Base-by-base conservation (phyloP, 2,329 filamentous ascomycete species). In the Tolypocladium tropicale region DNA sequence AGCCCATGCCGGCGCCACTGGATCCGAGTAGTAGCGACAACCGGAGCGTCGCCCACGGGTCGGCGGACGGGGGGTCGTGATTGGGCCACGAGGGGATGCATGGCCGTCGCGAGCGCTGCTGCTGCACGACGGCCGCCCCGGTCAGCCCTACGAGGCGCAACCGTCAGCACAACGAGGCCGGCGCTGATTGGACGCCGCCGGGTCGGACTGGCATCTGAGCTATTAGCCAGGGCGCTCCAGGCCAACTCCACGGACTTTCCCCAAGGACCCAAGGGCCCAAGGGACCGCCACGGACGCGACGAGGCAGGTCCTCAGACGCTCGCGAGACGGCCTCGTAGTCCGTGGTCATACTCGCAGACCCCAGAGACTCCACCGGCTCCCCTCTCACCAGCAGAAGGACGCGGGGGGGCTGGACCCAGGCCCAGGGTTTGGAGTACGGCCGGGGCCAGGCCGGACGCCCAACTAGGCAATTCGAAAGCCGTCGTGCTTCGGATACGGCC, bases 111-210 rank as follows among this genome's bases (percentile, higher is more conserved):
- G 53, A 32, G 25, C 21, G n/a, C 25, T 30, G 32, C 23, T 28
- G 39, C 34, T 39, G 51, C 34, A 53, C 10, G 51, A 25, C 49
- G 39, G 52, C 4, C 33, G 33, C 52, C 52, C 55, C 55, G 52
- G 55, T 57, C 55, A 57, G 55, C 55, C 55, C 55, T 57, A 57
- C 55, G 49, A 54, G 55, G 52, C 55, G 52, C 30, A 46, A 16
- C 32, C 52, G 52, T 54, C 52, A 57, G 52, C 52, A 52, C 16
- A 6, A n/a, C 37, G n/a, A 16, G 25, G 16, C 6, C 16, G 4
- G 9, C 16, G 46, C 25, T 32, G 28, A 16, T 43, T 43, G 39
- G 39, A 32, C 18, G 46, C 25, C 1, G 25, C 25, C 28, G 12
- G 25, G 23, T 16, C 43, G 37, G 37, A 11, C 11, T 41, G 37